Evolutionary conservation across 1,284 basidiomycete genomes (phyloP), one percentile per base, ranked within the genome.

Genomic region (Leccinum subspadiceum): DNA sequence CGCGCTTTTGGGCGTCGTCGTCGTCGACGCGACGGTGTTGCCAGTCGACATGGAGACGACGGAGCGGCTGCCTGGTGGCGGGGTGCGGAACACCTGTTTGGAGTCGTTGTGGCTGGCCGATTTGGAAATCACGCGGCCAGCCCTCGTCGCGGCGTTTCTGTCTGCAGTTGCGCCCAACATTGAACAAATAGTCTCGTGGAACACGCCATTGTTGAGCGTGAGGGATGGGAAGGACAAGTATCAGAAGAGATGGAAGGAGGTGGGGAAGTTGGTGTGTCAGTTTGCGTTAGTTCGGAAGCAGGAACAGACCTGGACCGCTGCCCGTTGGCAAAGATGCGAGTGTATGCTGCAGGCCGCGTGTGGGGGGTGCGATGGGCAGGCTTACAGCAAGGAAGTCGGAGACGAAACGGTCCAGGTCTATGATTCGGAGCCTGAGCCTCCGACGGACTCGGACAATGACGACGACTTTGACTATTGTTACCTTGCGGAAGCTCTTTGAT

Each of bases 401-500:
- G 65, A 67, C 1, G 67, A 67, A 13, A 12, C 48, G 2, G 51
- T 53, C 35, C 59, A 62, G 49, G 50, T 51, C 5, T 72, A 68
- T 4, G 65, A 64, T 37, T 73, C 70, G 15, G 71, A 73, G n/a
- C 66, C 66, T 6, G 68, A 72, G 17, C 58, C 46, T 0, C 24
- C 44, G 3, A 56, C 60, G 1, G 70, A 70, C 35, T 59, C 59
- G 24, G 68, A 72, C 3, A 60, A 70, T 0, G 70, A 73, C 0
- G 71, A 73, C 15, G 70, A 63, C n/a, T 66, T 70, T 17, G 70
- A 71, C 2, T 69, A 69, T 44, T 72, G 68, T 39, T 70, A 67
- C 53, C 13, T 53, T 12, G 7, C 54, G 3, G 58, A 61, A 35
- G 53, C 15, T 20, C 41, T 6, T 44, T 20, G 4, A 13, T n/a